Percentiles rank a stretch among this genome's conserved stretches.
These are phyloP conservation scores for Quercus bicolor DNA, from an alignment of 306 rosid species.

Conservation along the genomic window DNA sequence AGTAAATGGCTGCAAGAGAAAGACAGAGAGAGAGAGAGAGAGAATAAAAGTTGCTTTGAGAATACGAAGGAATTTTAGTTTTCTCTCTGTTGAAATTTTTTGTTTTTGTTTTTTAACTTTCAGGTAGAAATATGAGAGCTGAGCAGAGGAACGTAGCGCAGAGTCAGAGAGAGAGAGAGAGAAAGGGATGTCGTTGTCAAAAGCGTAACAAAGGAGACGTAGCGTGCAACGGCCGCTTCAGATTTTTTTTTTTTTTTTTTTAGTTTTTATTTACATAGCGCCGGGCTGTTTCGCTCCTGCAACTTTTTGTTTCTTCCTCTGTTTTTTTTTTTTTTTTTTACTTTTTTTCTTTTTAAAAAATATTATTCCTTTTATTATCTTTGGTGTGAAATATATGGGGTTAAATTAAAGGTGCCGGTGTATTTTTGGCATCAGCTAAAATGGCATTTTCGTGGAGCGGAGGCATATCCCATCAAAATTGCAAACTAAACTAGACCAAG, in stretches of 20 bases:
- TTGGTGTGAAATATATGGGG: no score
- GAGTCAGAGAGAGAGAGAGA: not conserved
- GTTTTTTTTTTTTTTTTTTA: not conserved
- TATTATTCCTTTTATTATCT: no score
- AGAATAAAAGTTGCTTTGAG: conserved; percentile 24
- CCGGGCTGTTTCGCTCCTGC: conserved; percentile 27
- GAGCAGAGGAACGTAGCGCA: conserved; percentile 14
- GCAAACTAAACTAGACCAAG: no score
- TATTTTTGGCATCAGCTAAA: no score
- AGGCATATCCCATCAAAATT: no score
- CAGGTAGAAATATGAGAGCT: conserved; percentile 16
- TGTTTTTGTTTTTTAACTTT: conserved; percentile 15
- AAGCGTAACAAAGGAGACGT: conserved; percentile 39
- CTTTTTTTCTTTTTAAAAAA: not conserved
- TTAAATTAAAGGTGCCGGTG: no score
- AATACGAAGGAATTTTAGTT: conserved; percentile 34
- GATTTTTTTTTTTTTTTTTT: not conserved
- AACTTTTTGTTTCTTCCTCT: conserved; percentile 2
- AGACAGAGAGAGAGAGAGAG: conserved; percentile 2
- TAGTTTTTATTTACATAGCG: conserved; percentile 23
- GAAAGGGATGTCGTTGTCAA: conserved; percentile 41
- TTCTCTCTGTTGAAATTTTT: not conserved
- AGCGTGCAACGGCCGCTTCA: conserved; percentile 70
- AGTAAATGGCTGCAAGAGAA: not conserved
- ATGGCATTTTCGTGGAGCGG: no score